Base-by-base conservation (phyloP, 495 filamentous ascomycete genomes). In the Neurospora intermedia region DNA sequence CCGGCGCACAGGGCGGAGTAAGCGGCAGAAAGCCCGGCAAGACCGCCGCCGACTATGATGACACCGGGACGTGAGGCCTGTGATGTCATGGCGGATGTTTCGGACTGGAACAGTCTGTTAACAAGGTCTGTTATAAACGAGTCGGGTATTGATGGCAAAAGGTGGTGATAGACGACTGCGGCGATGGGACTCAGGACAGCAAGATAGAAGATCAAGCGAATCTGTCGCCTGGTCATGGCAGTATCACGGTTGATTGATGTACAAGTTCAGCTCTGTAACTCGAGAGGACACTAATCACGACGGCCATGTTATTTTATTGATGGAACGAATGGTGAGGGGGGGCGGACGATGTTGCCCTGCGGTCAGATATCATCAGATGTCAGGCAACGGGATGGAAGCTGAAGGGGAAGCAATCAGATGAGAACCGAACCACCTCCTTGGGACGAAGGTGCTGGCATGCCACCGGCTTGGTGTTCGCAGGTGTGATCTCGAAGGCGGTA, bases 21-120 rank as follows among this genome's bases (percentile, higher is more conserved):
- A 15, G 87, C 82, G 4, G 86, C 85, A 16, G 83, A 81, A 4
- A 88, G 80, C 5, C 86, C 86, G 10, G 87, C 87, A 11, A 88
- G 82, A 7, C 85, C 87, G 7, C 85, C 85, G 66, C 85, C 85
- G 13, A 88, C 82, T 2, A 86, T 80, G 13, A 88, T 85, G 69
- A 86, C 84, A 0, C 81, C 74, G 41, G 42, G 73, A 6, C 38
- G 18, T 6, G 72, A 62, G 15, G 27, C 13, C 54, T 35, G 54
- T 62, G 54, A 62, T 35, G 54, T 62, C 54, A 62, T 43, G 70
- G 5, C 35, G 69, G 35, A 20, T 70, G 69, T 41, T 31, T 62
- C 54, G 69, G 35, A 43, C 35, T 35, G 18, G 69, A 23, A 20
- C 23, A 70, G 54, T 16, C 54, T 62, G 23, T 62, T 27, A 16